These are phyloP conservation scores for Diplodia seriata DNA, from an alignment of 2,329 filamentous ascomycete genomes.

Conservation along the genomic window DNA sequence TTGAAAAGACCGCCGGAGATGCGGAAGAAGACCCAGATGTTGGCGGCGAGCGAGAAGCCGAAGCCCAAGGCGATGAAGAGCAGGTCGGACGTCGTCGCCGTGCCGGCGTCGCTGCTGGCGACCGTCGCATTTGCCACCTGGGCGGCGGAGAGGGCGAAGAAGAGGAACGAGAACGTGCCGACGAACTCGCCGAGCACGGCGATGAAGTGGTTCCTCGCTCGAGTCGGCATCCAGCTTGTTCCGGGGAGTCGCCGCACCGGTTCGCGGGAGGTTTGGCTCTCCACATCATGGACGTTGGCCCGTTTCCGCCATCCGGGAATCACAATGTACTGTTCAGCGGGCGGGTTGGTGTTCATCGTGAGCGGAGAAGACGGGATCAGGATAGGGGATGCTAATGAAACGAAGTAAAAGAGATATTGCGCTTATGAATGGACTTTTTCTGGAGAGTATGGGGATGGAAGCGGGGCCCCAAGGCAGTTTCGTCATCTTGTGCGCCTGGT, in stretches of 20 bases:
- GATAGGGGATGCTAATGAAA: neutral
- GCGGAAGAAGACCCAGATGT: slow-evolving; percentile 51
- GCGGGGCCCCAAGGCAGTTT: neutral
- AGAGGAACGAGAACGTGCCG: slow-evolving; percentile 51
- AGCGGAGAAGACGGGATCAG: neutral
- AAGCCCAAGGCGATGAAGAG: slow-evolving; percentile 49
- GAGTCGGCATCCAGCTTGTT: slow-evolving; percentile 54
- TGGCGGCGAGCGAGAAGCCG: slow-evolving; percentile 50
- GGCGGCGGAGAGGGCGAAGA: slow-evolving; percentile 50
- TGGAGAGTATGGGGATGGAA: neutral
- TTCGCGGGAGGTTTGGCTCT: slow-evolving; percentile 43
- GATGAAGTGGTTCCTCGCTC: slow-evolving; percentile 52
- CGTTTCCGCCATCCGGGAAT: slow-evolving; percentile 49
- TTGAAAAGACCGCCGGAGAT: slow-evolving; percentile 51
- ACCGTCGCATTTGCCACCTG: slow-evolving; percentile 52
- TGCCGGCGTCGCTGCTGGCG: slow-evolving; percentile 29
- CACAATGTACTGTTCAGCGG: slow-evolving; percentile 45
- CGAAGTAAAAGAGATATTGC: neutral
- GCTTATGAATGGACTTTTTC: neutral
- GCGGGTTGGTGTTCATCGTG: slow-evolving; percentile 50
- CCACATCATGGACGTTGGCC: slow-evolving; percentile 38
- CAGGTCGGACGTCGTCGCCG: slow-evolving; percentile 46
- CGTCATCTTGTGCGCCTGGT: too few relatives aligned
- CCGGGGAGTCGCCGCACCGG: slow-evolving; percentile 49
- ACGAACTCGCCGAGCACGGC: slow-evolving; percentile 54